Conservation (phyloP, 331 rosid genomes). For the Acacia concinna region DNA sequence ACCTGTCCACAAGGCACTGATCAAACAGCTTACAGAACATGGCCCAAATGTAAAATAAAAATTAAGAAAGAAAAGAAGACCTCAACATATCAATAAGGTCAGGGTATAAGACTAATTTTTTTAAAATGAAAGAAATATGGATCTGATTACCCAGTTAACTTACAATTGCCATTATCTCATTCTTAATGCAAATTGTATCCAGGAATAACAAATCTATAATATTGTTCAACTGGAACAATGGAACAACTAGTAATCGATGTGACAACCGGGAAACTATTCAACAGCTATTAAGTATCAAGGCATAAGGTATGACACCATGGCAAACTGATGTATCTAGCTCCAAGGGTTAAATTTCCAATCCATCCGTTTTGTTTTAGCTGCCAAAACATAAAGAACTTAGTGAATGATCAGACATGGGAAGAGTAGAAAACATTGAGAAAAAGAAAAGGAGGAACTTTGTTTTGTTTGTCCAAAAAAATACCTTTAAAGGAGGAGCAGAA, state of each 20-base stretch:
- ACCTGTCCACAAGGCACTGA: neutral
- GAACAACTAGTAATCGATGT: neutral
- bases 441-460: neutral
- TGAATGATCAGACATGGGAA: neutral
- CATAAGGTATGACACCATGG: constrained; percentile 50
- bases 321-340: constrained; percentile 75
- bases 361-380: constrained; percentile 85
- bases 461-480: neutral
- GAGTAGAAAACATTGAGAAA: neutral
- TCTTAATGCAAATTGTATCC: neutral
- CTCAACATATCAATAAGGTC: neutral
- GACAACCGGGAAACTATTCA: neutral
- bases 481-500: constrained; percentile 78
- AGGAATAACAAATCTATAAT: neutral
- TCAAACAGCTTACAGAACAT: neutral
- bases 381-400: constrained; percentile 12
- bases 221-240: neutral
- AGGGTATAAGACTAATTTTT: neutral
- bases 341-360: constrained; percentile 76
- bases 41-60: neutral
- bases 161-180: neutral
- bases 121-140: neutral
- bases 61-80: neutral
- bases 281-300: neutral
- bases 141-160: neutral